phyloP scores from a whole-genome alignment of 352 stramenopile genomes.

The Phytophthora chlamydospora region DNA sequence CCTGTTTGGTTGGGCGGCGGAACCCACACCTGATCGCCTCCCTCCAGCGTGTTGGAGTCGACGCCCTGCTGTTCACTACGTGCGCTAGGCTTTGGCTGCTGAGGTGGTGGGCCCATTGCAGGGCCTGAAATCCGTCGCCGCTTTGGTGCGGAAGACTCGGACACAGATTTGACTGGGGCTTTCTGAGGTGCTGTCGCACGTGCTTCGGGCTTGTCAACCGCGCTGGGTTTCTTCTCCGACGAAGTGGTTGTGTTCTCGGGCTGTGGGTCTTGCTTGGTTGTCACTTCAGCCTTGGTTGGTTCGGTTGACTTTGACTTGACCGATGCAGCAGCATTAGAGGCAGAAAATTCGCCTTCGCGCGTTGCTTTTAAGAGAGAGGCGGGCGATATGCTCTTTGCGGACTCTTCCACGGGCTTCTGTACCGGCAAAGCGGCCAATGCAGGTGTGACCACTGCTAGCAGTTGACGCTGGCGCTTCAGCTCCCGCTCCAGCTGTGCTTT shows the following conservation, averaged over 20 bases:
- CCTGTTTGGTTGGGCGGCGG: conserved; percentile 82
- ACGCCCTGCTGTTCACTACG: background rate
- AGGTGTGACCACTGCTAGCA: conserved; percentile 60
- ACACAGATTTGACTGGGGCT: background rate
- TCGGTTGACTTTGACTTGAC: conserved; percentile 1
- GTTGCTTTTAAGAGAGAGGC: conserved; percentile 1
- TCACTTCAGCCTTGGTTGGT: background rate
- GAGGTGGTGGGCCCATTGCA: conserved; percentile 23
- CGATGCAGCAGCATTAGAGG: background rate
- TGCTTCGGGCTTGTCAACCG: conserved; percentile 4
- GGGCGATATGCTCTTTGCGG: background rate
- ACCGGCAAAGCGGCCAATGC: conserved; percentile 44
- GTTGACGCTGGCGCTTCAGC: conserved; percentile 51
- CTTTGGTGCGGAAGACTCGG: conserved; percentile 29
- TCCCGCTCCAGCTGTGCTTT: conserved; percentile 43
- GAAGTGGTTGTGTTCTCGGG: background rate
- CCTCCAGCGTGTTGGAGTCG: conserved; percentile 56
- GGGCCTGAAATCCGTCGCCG: conserved; percentile 49
- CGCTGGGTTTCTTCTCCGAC: conserved; percentile 2
- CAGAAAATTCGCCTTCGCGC: background rate
- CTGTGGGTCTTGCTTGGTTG: background rate
- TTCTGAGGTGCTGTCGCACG: background rate
- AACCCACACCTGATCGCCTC: conserved; percentile 80
- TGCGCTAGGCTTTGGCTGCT: conserved; percentile 4
- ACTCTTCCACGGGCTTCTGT: conserved; percentile 15